Percentiles rank a stretch among this genome's conserved stretches.
Conservation (phyloP, 2,329 filamentous ascomycete genomes). For the Aspergillus fijiensis region DNA sequence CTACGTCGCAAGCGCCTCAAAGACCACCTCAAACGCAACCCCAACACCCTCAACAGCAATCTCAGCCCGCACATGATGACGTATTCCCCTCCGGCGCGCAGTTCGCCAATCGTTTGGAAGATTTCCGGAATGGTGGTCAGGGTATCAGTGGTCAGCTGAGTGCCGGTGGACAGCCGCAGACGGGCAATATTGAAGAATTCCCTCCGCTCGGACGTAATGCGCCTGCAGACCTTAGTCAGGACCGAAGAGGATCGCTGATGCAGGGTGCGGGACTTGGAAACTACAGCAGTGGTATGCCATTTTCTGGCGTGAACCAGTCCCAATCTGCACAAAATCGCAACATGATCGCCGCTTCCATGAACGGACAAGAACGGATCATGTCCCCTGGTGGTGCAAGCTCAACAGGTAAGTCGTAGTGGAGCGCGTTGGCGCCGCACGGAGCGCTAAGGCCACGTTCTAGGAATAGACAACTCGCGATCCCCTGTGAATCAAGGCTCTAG, state of each 20-base stretch:
- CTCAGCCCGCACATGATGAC: slow-evolving; percentile 50
- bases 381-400: slow-evolving; percentile 34
- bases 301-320: slow-evolving; percentile 44
- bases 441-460: slow-evolving; percentile 26
- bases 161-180: slow-evolving; percentile 52
- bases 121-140: slow-evolving; percentile 59
- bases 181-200: slow-evolving; percentile 60
- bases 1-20: slow-evolving; percentile 44
- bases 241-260: slow-evolving; percentile 52
- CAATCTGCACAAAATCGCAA: slow-evolving; percentile 36
- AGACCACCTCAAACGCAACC: slow-evolving; percentile 41
- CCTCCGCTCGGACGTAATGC: slow-evolving; percentile 57
- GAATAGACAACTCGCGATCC: slow-evolving; percentile 41
- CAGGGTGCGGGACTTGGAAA: slow-evolving; percentile 49
- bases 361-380: slow-evolving; percentile 42
- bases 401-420: slow-evolving; percentile 26
- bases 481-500: slow-evolving; percentile 45
- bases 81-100: slow-evolving; percentile 49
- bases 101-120: slow-evolving; percentile 53
- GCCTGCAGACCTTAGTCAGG: slow-evolving; percentile 51
- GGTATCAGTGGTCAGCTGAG: slow-evolving; percentile 54
- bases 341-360: slow-evolving; percentile 33
- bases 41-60: slow-evolving; percentile 43
- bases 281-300: slow-evolving; percentile 42
- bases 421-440: neutral